Base-by-base conservation (phyloP, 2,329 filamentous ascomycete genomes). In the Cladophialophora bantiana region DNA sequence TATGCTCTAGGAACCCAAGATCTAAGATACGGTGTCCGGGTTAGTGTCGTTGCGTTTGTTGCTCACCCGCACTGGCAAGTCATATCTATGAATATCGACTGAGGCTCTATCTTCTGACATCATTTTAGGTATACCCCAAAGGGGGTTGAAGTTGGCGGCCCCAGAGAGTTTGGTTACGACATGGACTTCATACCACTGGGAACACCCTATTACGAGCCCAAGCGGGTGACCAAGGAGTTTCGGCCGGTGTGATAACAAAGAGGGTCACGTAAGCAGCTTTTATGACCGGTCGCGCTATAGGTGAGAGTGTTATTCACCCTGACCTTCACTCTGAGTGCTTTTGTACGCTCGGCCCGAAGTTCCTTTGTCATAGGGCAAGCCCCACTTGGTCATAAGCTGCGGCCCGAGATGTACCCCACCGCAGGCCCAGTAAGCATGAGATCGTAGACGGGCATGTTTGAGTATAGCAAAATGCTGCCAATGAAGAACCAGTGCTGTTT, bases 61-160 rank as follows among this genome's bases (percentile, higher is more conserved):
- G 86, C 86, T 0, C 86, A 88, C 64, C 75, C 88, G 4, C 83
- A 87, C 45, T 88, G 85, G 84, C 85, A 81, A 0, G 64, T 57
- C 34, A 45, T 48, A 12, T 10, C 15, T 9, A 36, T 48, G 15
- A 20, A 20, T 18, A n/a, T 60, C 7, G 31, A n/a, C 32, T 55
- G 34, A 34, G n/a, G 50, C 1, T 35, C 1, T 35, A 13, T n/a
- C 20, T 7, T 3, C 57, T 60, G 10, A 52, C 36, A n/a, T 34
- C n/a, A 32, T 42, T 32, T 6, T 40, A 59, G 58, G 61, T 66
- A 68, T 35, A 68, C 66, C 2, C 53, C 42, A 15, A 54, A 34
- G 31, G 66, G 62, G 5, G 12, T 63, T 12, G 54, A 52, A 12
- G 31, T 48, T 3, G 66, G 62, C 42, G 66, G 66, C 10, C 66